Evolutionary conservation across 2,329 filamentous ascomycete species (phyloP).

Genomic region (Pestalotiopsis sp.): DNA sequence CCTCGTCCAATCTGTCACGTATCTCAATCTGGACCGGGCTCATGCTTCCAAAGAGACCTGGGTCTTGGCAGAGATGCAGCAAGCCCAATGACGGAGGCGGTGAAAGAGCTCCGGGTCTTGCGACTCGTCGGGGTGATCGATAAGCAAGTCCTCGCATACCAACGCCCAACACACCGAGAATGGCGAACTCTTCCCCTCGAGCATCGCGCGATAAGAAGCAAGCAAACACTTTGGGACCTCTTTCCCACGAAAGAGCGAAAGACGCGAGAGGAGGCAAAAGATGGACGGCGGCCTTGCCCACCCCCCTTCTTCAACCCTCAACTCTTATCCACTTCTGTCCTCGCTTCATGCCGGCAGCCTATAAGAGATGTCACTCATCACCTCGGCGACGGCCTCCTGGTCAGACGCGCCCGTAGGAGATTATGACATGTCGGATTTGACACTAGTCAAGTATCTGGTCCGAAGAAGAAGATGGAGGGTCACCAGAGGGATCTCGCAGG

Average conservation of each 20-base stretch:
- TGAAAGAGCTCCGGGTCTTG: not conserved
- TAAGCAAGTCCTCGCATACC: not conserved
- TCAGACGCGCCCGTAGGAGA: not conserved
- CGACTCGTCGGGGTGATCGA: not conserved
- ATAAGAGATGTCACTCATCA: not conserved
- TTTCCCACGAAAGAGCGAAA: not conserved
- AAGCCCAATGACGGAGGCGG: not conserved
- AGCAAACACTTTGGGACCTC: not conserved
- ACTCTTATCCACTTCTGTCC: not conserved
- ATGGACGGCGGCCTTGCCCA: not conserved
- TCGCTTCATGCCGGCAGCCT: not conserved
- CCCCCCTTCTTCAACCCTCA: not conserved
- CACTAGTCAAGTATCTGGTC: not conserved
- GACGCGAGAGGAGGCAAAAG: not conserved
- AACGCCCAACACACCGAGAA: not conserved
- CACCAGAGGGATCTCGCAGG: not conserved
- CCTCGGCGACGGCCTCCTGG: not conserved
- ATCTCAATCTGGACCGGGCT: not conserved
- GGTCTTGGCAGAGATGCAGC: not conserved
- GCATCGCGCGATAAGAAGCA: not conserved
- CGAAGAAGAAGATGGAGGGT: not conserved
- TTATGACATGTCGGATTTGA: not conserved
- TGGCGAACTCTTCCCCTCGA: not conserved
- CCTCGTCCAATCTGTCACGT: not conserved
- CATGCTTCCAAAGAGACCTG: not conserved